Evolutionary conservation across 2,329 filamentous ascomycete species (phyloP), one percentile per base, ranked within the genome.

Genomic region (Penicillium crustosum): DNA sequence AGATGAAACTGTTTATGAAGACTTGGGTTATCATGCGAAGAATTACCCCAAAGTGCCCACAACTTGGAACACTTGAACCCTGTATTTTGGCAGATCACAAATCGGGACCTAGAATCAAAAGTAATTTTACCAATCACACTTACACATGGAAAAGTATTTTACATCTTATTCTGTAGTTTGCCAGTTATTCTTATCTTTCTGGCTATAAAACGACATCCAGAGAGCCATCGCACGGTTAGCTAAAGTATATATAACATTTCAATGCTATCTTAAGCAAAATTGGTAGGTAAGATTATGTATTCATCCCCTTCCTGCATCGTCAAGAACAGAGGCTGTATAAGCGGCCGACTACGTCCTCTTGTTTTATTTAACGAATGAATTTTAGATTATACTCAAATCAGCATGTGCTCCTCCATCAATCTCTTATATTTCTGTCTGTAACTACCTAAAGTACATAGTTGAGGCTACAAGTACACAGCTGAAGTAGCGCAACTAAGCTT

Each of bases 1-100:
- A 49, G 82, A 87, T 59, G 80, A 86, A 58, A 79, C 83, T 2
- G 76, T 89, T 49, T 88, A 86, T 67, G 77, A 81, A 12, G 86
- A 88, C 69, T 68, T 82, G 33, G 78, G 82, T 6, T 75, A 86
- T 45, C 82, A 81, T 56, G 81, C 85, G 7, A 83, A 86, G 58
- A 84, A 89, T 8, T 90, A 89, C 68, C 82, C 86, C 0, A 81
- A 83, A 60, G 70, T 90, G 47, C 80, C 81, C 61, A 87, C 85
- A 0, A 87, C 84, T 0, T 90, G 84, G 84, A 81, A 75, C 21
- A 38, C 7, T 12, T 56, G 31, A 55, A 3, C 15, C 12, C 2
- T 48, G 41, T 17, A 21, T 15, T 33, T 29, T 39, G 17, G 7
- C 25, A 29, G 13, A 15, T 7, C 15, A 12, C 19, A 9, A 29